phyloP scores from a whole-genome alignment of 2,329 filamentous ascomycete genomes.

The Monosporascus ibericus region DNA sequence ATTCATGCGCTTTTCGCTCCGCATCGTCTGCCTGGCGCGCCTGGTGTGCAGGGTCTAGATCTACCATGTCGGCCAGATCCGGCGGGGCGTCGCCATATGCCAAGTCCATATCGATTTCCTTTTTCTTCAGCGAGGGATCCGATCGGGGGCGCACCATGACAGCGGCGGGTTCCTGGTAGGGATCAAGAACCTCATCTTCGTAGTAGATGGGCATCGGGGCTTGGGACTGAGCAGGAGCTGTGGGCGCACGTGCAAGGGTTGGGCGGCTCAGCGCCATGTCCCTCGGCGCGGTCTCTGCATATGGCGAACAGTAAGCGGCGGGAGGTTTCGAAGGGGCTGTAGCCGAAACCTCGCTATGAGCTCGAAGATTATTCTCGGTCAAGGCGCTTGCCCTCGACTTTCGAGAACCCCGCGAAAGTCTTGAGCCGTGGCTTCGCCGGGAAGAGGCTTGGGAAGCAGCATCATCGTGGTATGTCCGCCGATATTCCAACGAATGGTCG shows the following conservation, averaged over 20 bases:
- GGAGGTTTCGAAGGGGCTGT: constrained; percentile 39
- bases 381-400: constrained; percentile 33
- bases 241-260: constrained; percentile 27
- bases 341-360: constrained; percentile 46
- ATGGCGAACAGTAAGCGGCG: constrained; percentile 30
- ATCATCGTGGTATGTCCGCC: constrained; percentile 26
- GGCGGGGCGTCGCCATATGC: constrained; percentile 82
- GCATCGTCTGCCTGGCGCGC: constrained; percentile 53
- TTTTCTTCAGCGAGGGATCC: constrained; percentile 29
- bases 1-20: constrained; percentile 39
- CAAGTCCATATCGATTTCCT: constrained; percentile 79
- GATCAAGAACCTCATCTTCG: constrained; percentile 5
- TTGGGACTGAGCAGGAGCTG: constrained; percentile 5
- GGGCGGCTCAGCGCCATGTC: constrained; percentile 38
- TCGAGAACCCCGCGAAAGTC: constrained; percentile 27
- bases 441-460: constrained; percentile 33
- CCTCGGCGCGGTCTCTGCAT: constrained; percentile 38
- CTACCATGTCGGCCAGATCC: constrained; percentile 43
- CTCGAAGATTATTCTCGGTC: constrained; percentile 47
- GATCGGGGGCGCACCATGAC: constrained; percentile 31
- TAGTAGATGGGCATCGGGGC: constrained; percentile 10
- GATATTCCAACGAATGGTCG: constrained; percentile 14
- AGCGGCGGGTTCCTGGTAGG: constrained; percentile 4
- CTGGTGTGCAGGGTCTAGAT: constrained; percentile 39
- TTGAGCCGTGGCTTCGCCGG: constrained; percentile 34